phyloP scores from a whole-genome alignment of 106 monocot genomes.

The Dendrobium nobile region DNA sequence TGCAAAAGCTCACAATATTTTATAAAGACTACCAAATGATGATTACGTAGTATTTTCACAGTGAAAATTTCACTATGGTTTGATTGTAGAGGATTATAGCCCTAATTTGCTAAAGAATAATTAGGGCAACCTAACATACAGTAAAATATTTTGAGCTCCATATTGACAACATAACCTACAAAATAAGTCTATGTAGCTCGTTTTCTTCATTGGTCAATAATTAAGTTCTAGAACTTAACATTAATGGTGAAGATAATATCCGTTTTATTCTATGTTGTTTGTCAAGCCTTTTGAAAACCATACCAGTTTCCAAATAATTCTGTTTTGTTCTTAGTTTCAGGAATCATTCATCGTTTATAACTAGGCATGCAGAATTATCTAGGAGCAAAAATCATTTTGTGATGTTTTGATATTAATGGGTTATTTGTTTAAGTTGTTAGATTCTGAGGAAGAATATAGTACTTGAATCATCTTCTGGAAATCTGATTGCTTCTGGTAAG shows the following conservation, averaged over 20 bases:
- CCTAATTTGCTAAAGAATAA: too few species aligned
- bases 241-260: neutral
- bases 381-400: neutral
- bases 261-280: neutral
- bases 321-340: neutral
- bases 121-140: too few species aligned
- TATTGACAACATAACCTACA: too few species aligned
- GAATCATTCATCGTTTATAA: neutral
- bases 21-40: too few species aligned
- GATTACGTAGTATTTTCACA: too few species aligned
- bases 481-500: slow-evolving; percentile 36
- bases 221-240: neutral
- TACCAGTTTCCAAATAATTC: neutral
- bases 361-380: neutral
- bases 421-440: slow-evolving; percentile 15
- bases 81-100: too few species aligned
- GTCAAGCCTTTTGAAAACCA: neutral
- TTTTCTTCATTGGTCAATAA: too few species aligned
- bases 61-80: too few species aligned
- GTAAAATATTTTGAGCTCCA: too few species aligned
- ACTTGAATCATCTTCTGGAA: slow-evolving; percentile 41
- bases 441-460: slow-evolving; percentile 66
- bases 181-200: too few species aligned
- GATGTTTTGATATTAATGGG: neutral
- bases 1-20: too few species aligned